Evolutionary conservation across 306 rosid species (phyloP).

Genomic region (Cucurbita pepo): DNA sequence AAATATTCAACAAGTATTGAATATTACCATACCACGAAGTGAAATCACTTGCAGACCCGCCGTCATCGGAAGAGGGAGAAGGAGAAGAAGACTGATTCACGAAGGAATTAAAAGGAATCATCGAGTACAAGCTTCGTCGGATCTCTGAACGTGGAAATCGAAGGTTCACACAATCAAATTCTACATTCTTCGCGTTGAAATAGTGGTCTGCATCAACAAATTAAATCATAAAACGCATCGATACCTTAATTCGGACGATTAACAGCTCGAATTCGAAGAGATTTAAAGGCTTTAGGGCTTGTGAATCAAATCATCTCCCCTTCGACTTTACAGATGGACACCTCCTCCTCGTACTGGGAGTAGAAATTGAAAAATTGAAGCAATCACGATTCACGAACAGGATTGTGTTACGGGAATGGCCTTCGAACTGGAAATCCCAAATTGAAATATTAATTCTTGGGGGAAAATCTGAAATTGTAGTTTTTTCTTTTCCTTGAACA

Average conservation of each 20-base stretch:
- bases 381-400: background rate
- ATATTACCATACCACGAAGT: conserved; percentile 82
- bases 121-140: background rate
- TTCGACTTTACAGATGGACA: background rate
- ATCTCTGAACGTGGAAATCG: background rate
- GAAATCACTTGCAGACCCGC: conserved; percentile 12
- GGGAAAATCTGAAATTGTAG: background rate
- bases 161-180: background rate
- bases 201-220: background rate
- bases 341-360: background rate
- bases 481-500: background rate
- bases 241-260: background rate
- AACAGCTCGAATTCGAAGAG: background rate
- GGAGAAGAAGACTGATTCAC: conserved; percentile 30
- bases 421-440: too few species aligned
- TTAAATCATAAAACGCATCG: background rate
- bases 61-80: conserved; percentile 41
- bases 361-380: background rate
- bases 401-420: background rate
- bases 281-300: background rate
- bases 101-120: conserved; percentile 1
- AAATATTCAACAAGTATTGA: conserved; percentile 74
- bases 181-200: background rate
- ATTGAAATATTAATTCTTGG: too few species aligned
- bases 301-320: background rate